Percentiles rank a stretch among this genome's conserved stretches.
Evolutionary conservation across 164 flowering plant species (phyloP).

Genomic region (Magnolia kwangsiensis): DNA sequence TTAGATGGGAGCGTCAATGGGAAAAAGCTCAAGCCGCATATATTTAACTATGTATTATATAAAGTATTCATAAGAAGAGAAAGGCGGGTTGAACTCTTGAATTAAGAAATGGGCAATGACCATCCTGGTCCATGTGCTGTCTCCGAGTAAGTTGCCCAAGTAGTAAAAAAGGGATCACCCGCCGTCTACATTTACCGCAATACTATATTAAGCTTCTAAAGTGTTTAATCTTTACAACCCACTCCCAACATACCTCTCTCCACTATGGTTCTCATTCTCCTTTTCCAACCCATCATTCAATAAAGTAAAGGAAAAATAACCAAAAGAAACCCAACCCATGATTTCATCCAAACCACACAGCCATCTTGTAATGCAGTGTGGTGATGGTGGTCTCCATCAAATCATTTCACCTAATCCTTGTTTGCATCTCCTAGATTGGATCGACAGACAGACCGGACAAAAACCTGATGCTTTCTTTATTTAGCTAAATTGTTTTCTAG

Average conservation of each 20-base stretch:
- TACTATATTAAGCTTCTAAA: not conserved
- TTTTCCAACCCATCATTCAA: not conserved
- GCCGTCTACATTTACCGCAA: not conserved
- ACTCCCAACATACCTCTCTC: not conserved
- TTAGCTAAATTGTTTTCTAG: not conserved
- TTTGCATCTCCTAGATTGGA: not conserved
- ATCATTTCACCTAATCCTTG: constrained; percentile 8
- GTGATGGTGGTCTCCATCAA: not conserved
- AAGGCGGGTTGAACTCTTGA: not conserved
- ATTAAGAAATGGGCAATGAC: not conserved
- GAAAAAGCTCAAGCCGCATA: too few species aligned
- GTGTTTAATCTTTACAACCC: not conserved
- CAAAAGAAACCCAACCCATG: not conserved
- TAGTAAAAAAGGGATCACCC: not conserved
- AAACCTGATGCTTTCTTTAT: not conserved
- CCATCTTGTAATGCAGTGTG: not conserved
- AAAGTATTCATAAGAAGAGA: not conserved
- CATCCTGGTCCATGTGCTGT: not conserved
- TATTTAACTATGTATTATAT: too few species aligned
- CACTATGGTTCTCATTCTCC: not conserved
- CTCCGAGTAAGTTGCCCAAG: not conserved
- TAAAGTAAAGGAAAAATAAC: constrained; percentile 1
- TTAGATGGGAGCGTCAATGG: too few species aligned
- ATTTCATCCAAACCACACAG: not conserved
- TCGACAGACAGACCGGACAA: not conserved